phyloP scores from a whole-genome alignment of 164 flowering plant genomes.

The Aristolochia fimbriata region DNA sequence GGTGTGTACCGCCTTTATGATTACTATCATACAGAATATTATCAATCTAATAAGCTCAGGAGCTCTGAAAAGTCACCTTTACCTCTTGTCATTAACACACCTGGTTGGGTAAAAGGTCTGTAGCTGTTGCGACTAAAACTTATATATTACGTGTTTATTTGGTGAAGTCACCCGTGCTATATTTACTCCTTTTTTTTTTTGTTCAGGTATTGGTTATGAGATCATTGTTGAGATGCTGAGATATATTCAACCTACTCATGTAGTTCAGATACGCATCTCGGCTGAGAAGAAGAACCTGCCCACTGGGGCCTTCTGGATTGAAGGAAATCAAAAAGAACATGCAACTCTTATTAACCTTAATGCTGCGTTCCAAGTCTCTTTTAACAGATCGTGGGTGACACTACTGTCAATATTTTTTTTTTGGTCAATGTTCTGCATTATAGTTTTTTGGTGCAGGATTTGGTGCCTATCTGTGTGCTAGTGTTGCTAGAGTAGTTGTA shows the following conservation, averaged over 20 bases:
- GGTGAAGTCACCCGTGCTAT: not conserved
- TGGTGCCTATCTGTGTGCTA: no score
- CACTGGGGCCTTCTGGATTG: slow-evolving; percentile 65
- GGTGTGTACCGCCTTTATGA: slow-evolving; percentile 47
- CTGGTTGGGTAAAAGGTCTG: slow-evolving; percentile 95
- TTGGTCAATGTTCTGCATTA: not conserved
- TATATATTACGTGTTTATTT: not conserved
- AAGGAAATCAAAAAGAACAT: slow-evolving; percentile 19
- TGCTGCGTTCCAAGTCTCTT: slow-evolving; percentile 55
- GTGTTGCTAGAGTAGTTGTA: no score
- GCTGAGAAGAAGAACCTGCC: slow-evolving; percentile 67
- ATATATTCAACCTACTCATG: slow-evolving; percentile 68
- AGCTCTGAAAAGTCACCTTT: slow-evolving; percentile 21
- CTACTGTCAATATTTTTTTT: no score
- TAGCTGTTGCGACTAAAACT: not conserved
- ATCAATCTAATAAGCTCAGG: slow-evolving; percentile 17
- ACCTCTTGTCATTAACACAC: slow-evolving; percentile 82
- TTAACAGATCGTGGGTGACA: slow-evolving; percentile 61
- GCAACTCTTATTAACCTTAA: slow-evolving; percentile 45
- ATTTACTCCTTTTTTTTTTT: not conserved
- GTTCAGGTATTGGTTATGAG: slow-evolving; percentile 68
- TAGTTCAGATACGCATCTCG: slow-evolving; percentile 71
- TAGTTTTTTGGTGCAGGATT: not conserved
- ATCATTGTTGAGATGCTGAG: slow-evolving; percentile 65
- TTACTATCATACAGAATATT: slow-evolving; percentile 35